These are phyloP conservation scores for Agaricus bisporus DNA, from an alignment of 768 basidiomycete species.

Conservation along the genomic window DNA sequence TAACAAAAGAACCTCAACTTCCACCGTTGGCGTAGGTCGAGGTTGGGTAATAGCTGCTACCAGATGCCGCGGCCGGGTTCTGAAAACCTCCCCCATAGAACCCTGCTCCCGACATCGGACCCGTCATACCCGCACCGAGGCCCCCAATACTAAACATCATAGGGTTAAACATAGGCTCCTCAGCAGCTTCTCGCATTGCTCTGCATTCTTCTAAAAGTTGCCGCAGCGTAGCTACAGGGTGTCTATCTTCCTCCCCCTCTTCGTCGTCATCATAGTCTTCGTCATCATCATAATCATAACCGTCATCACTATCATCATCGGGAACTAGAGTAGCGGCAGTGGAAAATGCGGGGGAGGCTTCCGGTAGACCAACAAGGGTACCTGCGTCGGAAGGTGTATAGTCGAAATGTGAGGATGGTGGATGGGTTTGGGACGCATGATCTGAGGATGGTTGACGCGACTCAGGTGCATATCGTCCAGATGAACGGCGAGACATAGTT, in stretches of 20 bases:
- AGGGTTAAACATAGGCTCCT: conserved; percentile 28
- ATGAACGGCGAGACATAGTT: conserved; percentile 4
- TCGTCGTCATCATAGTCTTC: conserved; percentile 20
- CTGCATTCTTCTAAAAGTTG: conserved; percentile 53
- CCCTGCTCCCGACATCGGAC: background rate
- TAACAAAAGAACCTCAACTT: background rate
- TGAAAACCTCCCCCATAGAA: background rate
- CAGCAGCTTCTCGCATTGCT: conserved; percentile 39
- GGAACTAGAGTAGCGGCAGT: conserved; percentile 14
- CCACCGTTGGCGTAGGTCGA: background rate
- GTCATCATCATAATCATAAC: conserved; percentile 20
- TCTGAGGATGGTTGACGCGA: background rate
- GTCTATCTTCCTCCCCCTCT: conserved; percentile 23
- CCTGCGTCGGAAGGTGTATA: conserved; percentile 6
- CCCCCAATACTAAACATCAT: conserved; percentile 11
- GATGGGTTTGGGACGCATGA: background rate
- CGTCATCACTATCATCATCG: conserved; percentile 19
- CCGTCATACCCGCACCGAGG: conserved; percentile 3
- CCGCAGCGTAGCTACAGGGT: conserved; percentile 33
- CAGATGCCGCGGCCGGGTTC: background rate
- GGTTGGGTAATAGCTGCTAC: background rate
- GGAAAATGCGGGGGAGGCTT: conserved; percentile 8
- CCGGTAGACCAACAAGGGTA: conserved; percentile 7
- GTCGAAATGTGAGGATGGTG: conserved; percentile 2
- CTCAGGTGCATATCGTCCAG: background rate